Base-by-base conservation (phyloP, 495 filamentous ascomycete genomes). In the Trichoderma orchidacearum region DNA sequence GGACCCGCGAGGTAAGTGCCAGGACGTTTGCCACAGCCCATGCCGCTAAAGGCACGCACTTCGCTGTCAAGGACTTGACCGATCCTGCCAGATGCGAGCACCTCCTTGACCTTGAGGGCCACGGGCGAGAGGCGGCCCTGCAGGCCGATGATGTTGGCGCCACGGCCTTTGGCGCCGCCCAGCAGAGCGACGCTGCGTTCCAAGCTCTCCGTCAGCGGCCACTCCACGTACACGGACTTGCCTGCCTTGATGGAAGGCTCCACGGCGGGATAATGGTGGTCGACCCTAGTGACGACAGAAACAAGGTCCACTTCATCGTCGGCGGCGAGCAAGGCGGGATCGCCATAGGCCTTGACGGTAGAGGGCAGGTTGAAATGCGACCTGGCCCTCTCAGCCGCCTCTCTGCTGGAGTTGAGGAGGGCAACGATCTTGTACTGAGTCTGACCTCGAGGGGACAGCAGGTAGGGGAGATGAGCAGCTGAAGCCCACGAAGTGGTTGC, bases 201-300 rank as follows among this genome's bases (percentile, higher is more conserved):
- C 21, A 63, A 56, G 54, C 70, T 61, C 30, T 70, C 57, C 0
- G 69, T 70, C 0, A 80, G 64, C 15, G 76, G 76, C 83, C 83
- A 85, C 62, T 86, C 83, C 29, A 79, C 70, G 54, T 69, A 84
- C 9, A 79, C 76, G 32, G 71, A 65, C 61, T 85, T 85, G 15
- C 79, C 79, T 0, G 79, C 78, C 17, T 63, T 54, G 7, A 87
- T 41, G 12, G 69, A 71, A 1, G 79, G 76, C n/a, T 52, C 32
- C 11, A 64, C 32, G 9, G 60, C 65, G 9, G 55, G n/a, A 35
- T 72, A 70, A 61, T 86, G 84, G 8, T 66, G 68, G 48, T 82
- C 79, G 0, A 82, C 78, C 2, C 77, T 66, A 0, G 79, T 80
- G 21, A 62, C 69, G 55, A 72, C 73, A 31, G 82, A 76, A 2